Conservation (phyloP, 148 eudicot genomes). For the Dianthus caryophyllus region DNA sequence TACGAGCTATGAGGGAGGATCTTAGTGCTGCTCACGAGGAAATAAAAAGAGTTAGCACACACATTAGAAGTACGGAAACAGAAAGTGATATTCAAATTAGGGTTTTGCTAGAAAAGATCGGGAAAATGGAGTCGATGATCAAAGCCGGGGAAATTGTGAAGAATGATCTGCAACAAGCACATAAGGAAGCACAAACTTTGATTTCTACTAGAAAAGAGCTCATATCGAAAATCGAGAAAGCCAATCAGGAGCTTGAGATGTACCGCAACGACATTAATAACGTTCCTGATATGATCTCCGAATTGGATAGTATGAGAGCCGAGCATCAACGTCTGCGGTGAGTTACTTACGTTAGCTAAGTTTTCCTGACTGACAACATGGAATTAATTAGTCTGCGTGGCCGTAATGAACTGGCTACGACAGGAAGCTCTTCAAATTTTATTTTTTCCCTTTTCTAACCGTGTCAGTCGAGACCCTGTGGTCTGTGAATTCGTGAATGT, state of each 20-base stretch:
- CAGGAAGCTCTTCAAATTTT: background rate
- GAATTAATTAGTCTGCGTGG: background rate
- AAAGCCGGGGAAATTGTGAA: constrained; percentile 57
- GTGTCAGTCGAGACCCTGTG: background rate
- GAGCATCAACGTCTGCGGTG: constrained; percentile 84
- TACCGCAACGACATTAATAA: constrained; percentile 45
- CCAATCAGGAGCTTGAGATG: constrained; percentile 56
- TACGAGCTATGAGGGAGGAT: constrained; percentile 61
- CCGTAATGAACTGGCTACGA: background rate
- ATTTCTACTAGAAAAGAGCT: constrained; percentile 57
- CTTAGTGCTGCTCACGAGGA: constrained; percentile 56
- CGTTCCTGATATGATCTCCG: constrained; percentile 65
- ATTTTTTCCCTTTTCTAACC: background rate
- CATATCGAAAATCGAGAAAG: constrained; percentile 45
- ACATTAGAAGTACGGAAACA: constrained; percentile 65
- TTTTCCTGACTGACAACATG: constrained; percentile 3
- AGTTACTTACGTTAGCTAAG: constrained; percentile 21
- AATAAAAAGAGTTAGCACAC: constrained; percentile 51
- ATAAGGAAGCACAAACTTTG: constrained; percentile 62
- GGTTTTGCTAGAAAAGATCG: constrained; percentile 67
- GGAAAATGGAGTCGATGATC: constrained; percentile 61
- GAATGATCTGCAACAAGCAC: constrained; percentile 61
- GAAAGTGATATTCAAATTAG: constrained; percentile 81
- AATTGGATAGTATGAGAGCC: constrained; percentile 55
- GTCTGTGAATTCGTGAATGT: background rate